Percentiles rank a stretch among this genome's conserved stretches.
phyloP scores from a whole-genome alignment of 2,329 filamentous ascomycete genomes.

The Aspergillus ruber region DNA sequence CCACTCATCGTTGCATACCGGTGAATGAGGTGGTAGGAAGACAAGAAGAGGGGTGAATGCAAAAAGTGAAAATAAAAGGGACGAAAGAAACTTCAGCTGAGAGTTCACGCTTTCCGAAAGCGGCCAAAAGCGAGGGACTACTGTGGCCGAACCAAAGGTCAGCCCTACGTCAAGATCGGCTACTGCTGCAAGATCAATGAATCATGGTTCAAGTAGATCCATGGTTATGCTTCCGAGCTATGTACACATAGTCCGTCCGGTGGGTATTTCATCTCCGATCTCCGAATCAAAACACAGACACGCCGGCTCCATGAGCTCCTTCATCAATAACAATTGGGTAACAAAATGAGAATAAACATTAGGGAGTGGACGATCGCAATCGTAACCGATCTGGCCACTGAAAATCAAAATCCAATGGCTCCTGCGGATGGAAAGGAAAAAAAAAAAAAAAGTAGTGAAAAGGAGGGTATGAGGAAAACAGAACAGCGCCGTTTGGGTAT shows the following conservation, averaged over 20 bases:
- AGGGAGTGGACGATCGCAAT: background rate
- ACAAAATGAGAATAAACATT: background rate
- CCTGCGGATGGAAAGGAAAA: constrained; percentile 2
- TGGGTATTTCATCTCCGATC: no score
- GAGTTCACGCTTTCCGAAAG: background rate
- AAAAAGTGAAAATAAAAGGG: background rate
- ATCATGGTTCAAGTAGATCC: background rate
- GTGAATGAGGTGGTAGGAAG: constrained; percentile 2
- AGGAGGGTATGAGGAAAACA: background rate
- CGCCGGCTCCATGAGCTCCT: background rate
- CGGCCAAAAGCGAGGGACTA: background rate
- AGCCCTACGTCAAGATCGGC: constrained; percentile 1
- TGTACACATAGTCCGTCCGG: background rate
- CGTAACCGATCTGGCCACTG: background rate
- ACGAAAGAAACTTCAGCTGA: background rate
- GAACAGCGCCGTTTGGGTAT: constrained; percentile 1
- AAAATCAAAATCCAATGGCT: constrained; percentile 1
- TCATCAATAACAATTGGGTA: background rate
- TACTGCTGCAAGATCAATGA: constrained; percentile 1
- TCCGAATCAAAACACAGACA: no score
- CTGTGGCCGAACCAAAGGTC: background rate
- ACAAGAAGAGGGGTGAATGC: constrained; percentile 1
- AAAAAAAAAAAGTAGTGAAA: background rate
- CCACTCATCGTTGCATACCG: constrained; percentile 26
- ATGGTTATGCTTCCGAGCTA: background rate